Evolutionary conservation across 2,329 filamentous ascomycete genomes (phyloP).

Genomic region (Aureobasidium mangrovei): DNA sequence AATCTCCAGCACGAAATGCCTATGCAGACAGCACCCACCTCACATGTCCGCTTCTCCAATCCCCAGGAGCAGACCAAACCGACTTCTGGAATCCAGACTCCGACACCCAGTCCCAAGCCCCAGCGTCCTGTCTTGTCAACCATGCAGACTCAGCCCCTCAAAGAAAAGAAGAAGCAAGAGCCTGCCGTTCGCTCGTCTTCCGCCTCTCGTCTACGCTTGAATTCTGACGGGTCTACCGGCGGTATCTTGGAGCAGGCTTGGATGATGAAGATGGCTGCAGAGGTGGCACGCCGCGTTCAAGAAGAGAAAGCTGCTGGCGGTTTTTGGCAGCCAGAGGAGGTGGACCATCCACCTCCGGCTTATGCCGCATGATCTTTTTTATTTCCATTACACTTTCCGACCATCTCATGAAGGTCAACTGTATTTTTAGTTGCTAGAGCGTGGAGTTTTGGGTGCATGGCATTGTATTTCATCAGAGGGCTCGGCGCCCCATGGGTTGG

Average conservation of each 20-base stretch:
- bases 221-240: constrained; percentile 23
- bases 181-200: neutral
- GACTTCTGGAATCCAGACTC: constrained; percentile 4
- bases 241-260: constrained; percentile 70
- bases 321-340: constrained; percentile 18
- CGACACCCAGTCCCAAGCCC: constrained; percentile 1
- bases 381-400: neutral
- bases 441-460: neutral
- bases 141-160: constrained; percentile 5
- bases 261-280: constrained; percentile 88
- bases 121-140: constrained; percentile 5
- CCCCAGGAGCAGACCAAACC: constrained; percentile 15
- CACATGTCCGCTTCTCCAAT: constrained; percentile 27
- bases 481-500: neutral
- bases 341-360: constrained; percentile 27
- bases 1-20: constrained; percentile 28
- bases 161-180: constrained; percentile 7
- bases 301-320: constrained; percentile 59
- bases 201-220: neutral
- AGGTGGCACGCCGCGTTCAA: constrained; percentile 79
- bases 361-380: constrained; percentile 25
- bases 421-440: constrained; percentile 7
- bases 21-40: constrained; percentile 37
- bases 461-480: neutral
- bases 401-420: neutral